These are phyloP conservation scores for Coleophoma cylindrospora DNA, from an alignment of 2,329 filamentous ascomycete species.

Conservation along the genomic window DNA sequence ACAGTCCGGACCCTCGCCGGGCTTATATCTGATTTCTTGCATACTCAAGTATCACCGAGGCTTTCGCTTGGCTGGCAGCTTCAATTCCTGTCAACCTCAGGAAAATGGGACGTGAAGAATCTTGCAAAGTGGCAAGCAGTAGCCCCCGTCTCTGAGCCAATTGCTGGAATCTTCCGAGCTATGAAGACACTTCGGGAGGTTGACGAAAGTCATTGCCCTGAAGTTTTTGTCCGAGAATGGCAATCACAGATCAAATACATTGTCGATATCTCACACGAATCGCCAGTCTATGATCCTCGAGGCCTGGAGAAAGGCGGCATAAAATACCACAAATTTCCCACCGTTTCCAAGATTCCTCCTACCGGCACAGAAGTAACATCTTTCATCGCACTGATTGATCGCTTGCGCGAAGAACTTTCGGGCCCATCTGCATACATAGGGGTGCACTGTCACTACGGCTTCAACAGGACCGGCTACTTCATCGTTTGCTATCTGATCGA, in stretches of 20 bases:
- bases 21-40: slow-evolving; percentile 77
- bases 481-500: slow-evolving; percentile 90
- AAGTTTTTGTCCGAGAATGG: slow-evolving; percentile 65
- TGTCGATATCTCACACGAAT: slow-evolving; percentile 87
- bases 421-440: slow-evolving; percentile 53
- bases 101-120: slow-evolving; percentile 98
- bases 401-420: slow-evolving; percentile 31
- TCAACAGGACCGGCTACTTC: slow-evolving; percentile 90
- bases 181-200: slow-evolving; percentile 92
- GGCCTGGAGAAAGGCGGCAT: slow-evolving; percentile 63
- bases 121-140: slow-evolving; percentile 85
- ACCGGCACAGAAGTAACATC: slow-evolving; percentile 44
- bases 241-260: slow-evolving; percentile 65
- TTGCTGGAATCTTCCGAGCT: slow-evolving; percentile 76
- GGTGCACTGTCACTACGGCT: slow-evolving; percentile 94
- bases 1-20: slow-evolving; percentile 74
- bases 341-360: slow-evolving; percentile 86
- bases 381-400: slow-evolving; percentile 6
- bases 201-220: slow-evolving; percentile 76
- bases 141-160: slow-evolving; percentile 69
- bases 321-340: slow-evolving; percentile 81
- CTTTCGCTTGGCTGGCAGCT: slow-evolving; percentile 87
- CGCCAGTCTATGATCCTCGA: slow-evolving; percentile 79
- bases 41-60: slow-evolving; percentile 67
- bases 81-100: slow-evolving; percentile 79